Evolutionary conservation across 768 basidiomycete species (phyloP).

Genomic region (Strobilomyces confusus): DNA sequence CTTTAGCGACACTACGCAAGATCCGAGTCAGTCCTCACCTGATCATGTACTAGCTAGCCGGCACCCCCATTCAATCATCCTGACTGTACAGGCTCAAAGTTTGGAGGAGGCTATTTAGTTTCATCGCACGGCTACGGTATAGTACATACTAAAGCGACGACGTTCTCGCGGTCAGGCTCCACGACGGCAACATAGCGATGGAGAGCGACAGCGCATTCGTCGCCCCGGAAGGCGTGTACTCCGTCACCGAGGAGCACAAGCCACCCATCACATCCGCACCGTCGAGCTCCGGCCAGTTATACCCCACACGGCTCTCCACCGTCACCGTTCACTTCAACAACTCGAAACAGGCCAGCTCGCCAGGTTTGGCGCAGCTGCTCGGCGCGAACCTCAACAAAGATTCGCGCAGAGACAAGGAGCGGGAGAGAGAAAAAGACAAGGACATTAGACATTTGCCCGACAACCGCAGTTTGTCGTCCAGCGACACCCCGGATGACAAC

Average conservation of each 20-base stretch:
- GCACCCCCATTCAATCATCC: neutral
- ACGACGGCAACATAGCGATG: conserved; percentile 38
- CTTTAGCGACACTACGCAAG: conserved; percentile 16
- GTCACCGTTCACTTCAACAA: conserved; percentile 61
- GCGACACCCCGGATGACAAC: conserved; percentile 68
- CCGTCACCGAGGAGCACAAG: conserved; percentile 83
- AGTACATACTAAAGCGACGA: neutral
- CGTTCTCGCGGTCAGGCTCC: conserved; percentile 16
- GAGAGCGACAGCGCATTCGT: conserved; percentile 84
- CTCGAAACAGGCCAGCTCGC: conserved; percentile 47
- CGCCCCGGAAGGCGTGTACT: conserved; percentile 87
- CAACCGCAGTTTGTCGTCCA: conserved; percentile 76
- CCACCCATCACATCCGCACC: conserved; percentile 45
- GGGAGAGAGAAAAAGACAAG: conserved; percentile 36
- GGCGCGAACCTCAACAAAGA: conserved; percentile 58
- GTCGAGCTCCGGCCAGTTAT: conserved; percentile 33
- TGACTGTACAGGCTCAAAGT: neutral
- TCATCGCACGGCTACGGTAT: neutral
- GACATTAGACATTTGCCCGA: conserved; percentile 44
- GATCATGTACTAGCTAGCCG: conserved; percentile 12
- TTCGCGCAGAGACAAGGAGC: conserved; percentile 41
- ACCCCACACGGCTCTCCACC: conserved; percentile 61
- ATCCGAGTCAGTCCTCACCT: conserved; percentile 20
- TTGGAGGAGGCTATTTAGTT: neutral
- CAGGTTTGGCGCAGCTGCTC: conserved; percentile 66